Evolutionary conservation across 345 rosid genomes (phyloP), one percentile per base, ranked within the genome.

Genomic region (Eucalyptus pauciflora): DNA sequence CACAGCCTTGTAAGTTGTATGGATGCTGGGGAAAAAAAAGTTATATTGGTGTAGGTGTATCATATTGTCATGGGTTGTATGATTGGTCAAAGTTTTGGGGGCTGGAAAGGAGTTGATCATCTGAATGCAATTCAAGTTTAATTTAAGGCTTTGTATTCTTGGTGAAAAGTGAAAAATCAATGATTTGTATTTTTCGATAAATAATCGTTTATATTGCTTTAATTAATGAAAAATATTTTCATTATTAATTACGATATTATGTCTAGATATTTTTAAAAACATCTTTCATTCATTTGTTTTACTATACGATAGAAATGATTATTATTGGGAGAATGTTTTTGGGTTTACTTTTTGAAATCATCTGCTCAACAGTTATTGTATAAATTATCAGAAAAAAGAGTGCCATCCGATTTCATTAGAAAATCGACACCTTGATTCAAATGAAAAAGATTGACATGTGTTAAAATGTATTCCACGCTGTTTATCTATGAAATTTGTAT

Each of bases 381-480:
- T 60, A 60, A 60, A 60, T 60, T 11, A 25, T 69, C 80, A 31
- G 43, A 31, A 31, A 33, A 67, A 54, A 20, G 5, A 54, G 25
- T 22, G 60, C 33, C 37, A 15, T 2, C 6, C 37, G 37, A 64
- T 64, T 62, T 13, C n/a, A 25, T 62, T 62, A 62, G 8, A 29
- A 62, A 27, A 62, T 6, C 8, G 6, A 5, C 16, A 27, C 31
- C 7, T 62, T 62, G 11, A 27, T 60, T 5, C 33, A n/a, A 64
- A 14, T 7, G 41, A 64, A 64, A 7, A 64, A n/a, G 54, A 7
- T n/a, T n/a, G 76, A 64, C 76, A n/a, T 7, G 0, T 7, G 76
- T n/a, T n/a, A 16, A n/a, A n/a, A n/a, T 2, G 10, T 64, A 64
- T n/a, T 7, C 5, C 2, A 29, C 3, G 3, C 4, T 10, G 16